Evolutionary conservation across 2,329 filamentous ascomycete genomes (phyloP), one percentile per base, ranked within the genome.

Genomic region (Colletotrichum sp.): DNA sequence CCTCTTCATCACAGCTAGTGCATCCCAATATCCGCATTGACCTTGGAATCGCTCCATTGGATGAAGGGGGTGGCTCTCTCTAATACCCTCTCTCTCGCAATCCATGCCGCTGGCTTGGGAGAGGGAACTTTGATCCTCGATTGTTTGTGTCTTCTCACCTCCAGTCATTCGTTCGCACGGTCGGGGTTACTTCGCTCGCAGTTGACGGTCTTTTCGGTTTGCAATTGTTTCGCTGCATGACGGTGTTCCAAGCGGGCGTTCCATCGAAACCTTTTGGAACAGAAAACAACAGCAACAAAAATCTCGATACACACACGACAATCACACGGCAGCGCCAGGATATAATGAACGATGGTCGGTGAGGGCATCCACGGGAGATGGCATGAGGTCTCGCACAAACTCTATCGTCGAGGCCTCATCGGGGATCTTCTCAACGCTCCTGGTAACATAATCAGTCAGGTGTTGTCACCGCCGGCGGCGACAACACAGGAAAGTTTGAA

Each of bases 11-110:
- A 76, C 59, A 69, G 4, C 44, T 76, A 73, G 73, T 76, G 63
- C 44, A 76, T 69, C 73, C 64, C 64, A 72, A 76, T 76, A 57
- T 76, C 73, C 73, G 73, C 73, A 73, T 76, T 67, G 73, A 73
- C 73, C 69, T 73, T 15, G 28, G 52, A 28, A 59, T 16, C 44
- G 15, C 28, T 24, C 30, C 18, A 34, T 36, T 30, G 59, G 15
- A 49, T 39, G 30, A 49, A 13, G n/a, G 21, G 39, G 39, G 70
- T 62, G 34, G 69, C 32, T 65, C 18, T 69, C 70, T 69, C 73
- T 76, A 69, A 76, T 76, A 76, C 70, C 73, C 64, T 73, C 49
- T 68, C 30, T 60, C 44, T 28, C 73, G 73, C 73, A 76, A 36
- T 34, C 24, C 32, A 39, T 18, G 18, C 68, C 16, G 9, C n/a